These are phyloP conservation scores for Sugiyamaella marilandica DNA, from an alignment of 805 yeast genomes.

Conservation along the genomic window DNA sequence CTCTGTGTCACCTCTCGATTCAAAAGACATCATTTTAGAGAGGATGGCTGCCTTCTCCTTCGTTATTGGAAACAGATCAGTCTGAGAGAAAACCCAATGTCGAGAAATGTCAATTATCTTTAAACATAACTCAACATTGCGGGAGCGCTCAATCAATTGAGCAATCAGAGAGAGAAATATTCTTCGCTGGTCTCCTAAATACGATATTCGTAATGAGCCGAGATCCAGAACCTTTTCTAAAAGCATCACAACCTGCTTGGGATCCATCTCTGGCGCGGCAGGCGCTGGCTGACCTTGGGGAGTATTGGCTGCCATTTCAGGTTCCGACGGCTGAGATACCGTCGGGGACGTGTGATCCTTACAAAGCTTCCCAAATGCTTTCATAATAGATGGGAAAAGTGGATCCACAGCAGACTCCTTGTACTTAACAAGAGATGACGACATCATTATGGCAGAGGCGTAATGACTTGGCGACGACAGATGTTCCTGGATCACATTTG, in stretches of 20 bases:
- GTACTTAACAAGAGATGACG: conserved; percentile 59
- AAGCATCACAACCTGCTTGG: conserved; percentile 70
- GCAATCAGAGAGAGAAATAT: conserved; percentile 81
- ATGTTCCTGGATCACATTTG: conserved; percentile 73
- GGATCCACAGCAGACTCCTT: conserved; percentile 72
- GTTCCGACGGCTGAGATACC: conserved; percentile 16
- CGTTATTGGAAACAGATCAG: conserved; percentile 84
- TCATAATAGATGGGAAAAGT: conserved; percentile 69
- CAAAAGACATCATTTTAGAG: conserved; percentile 90
- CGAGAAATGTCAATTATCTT: conserved; percentile 75
- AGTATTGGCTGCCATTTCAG: conserved; percentile 20
- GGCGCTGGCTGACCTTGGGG: conserved; percentile 7
- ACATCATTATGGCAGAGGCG: conserved; percentile 77
- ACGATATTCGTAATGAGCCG: conserved; percentile 73
- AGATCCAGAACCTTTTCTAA: conserved; percentile 72
- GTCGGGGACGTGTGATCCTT: conserved; percentile 63
- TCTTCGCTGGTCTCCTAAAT: conserved; percentile 90
- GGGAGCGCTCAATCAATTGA: conserved; percentile 82
- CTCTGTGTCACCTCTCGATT: conserved; percentile 77
- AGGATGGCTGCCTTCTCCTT: conserved; percentile 95
- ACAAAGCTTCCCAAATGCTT: conserved; percentile 82
- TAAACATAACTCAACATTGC: conserved; percentile 67
- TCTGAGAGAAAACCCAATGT: conserved; percentile 81
- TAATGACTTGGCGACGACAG: conserved; percentile 64
- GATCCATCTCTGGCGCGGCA: conserved; percentile 55